phyloP scores from a whole-genome alignment of 139 green algal genomes.

The Haematococcus lacustris region DNA sequence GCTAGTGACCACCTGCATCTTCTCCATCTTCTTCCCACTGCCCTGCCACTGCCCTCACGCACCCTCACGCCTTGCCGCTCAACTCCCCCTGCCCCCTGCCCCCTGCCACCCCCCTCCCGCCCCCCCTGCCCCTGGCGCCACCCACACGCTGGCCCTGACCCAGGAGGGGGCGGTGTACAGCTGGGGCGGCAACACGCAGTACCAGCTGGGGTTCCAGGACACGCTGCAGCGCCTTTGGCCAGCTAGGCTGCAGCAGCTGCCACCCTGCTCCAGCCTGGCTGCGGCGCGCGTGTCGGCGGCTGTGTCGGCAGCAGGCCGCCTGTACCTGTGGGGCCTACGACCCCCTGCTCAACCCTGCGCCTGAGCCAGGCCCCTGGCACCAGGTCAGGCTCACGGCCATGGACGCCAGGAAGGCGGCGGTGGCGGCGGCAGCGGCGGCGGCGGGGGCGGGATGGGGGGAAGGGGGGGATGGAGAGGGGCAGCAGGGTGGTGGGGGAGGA shows the following conservation, averaged over 20 bases:
- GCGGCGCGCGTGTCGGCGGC: slow-evolving; percentile 31
- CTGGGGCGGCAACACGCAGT: slow-evolving; percentile 52
- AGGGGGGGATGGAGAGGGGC: not conserved
- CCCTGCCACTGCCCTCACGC: not conserved
- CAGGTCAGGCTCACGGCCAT: not conserved
- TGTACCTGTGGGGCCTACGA: slow-evolving; percentile 42
- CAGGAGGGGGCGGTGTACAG: slow-evolving; percentile 41
- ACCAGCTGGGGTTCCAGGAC: slow-evolving; percentile 29
- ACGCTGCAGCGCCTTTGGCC: slow-evolving; percentile 1
- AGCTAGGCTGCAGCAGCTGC: slow-evolving; percentile 9
- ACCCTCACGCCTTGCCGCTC: not conserved
- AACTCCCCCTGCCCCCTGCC: not conserved
- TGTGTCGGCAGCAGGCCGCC: slow-evolving; percentile 14
- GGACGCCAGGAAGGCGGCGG: not conserved
- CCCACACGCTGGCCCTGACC: slow-evolving; percentile 48
- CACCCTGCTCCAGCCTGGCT: slow-evolving; percentile 10
- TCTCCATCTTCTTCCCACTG: not conserved
- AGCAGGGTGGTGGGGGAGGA: not conserved
- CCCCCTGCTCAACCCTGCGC: slow-evolving; percentile 20
- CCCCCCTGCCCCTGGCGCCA: not conserved
- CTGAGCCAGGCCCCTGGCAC: not conserved
- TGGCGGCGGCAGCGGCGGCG: not conserved
- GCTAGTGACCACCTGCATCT: not conserved
- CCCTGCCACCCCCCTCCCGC: no score
- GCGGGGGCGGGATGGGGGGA: not conserved